Percentiles rank a stretch among this genome's conserved stretches.
These are phyloP conservation scores for Colletotrichum eleusines DNA, from an alignment of 2,329 filamentous ascomycete genomes.

Conservation along the genomic window DNA sequence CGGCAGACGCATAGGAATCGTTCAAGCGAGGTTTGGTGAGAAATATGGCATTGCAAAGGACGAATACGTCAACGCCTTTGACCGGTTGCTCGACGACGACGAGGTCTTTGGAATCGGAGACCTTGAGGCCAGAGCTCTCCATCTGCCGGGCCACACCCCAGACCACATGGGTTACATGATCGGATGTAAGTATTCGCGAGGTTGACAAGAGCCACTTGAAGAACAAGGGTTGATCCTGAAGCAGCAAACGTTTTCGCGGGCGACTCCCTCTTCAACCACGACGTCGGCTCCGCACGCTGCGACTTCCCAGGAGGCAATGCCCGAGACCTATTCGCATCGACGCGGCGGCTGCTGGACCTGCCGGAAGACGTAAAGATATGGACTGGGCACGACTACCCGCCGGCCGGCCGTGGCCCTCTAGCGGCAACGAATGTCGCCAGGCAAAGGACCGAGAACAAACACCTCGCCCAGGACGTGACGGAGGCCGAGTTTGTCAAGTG, in stretches of 20 bases:
- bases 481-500: conserved; percentile 59
- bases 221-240: not conserved
- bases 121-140: conserved; percentile 53
- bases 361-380: conserved; percentile 61
- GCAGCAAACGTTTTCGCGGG: conserved; percentile 55
- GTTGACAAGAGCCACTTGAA: not conserved
- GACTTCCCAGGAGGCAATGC: conserved; percentile 65
- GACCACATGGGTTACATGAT: conserved; percentile 64
- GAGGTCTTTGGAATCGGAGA: conserved; percentile 58
- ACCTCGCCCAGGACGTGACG: conserved; percentile 56
- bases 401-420: conserved; percentile 48
- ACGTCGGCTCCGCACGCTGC: conserved; percentile 62
- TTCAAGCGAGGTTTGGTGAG: conserved; percentile 56
- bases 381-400: conserved; percentile 68
- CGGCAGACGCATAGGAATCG: conserved; percentile 56
- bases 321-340: conserved; percentile 57
- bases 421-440: conserved; percentile 60
- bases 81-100: conserved; percentile 57
- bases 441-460: conserved; percentile 61
- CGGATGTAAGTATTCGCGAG: conserved; percentile 44
- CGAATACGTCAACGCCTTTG: conserved; percentile 56
- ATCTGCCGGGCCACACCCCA: conserved; percentile 62
- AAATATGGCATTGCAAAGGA: conserved; percentile 53
- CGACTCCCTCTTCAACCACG: conserved; percentile 61
- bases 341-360: conserved; percentile 56